Evolutionary conservation across 495 filamentous ascomycete species (phyloP).

Genomic region (Xylaria palmicola): DNA sequence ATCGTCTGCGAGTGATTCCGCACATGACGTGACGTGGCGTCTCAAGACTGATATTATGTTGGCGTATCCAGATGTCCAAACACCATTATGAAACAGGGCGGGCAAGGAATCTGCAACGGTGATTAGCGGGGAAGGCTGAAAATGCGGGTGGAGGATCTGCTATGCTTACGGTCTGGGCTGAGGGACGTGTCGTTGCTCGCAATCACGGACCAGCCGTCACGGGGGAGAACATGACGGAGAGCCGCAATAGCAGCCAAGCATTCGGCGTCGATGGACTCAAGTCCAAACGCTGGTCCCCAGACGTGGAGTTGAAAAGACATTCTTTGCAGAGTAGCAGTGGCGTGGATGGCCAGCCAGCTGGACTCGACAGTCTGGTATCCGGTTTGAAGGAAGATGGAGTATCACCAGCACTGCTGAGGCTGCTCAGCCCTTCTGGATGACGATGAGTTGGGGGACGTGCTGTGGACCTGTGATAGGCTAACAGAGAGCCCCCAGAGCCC

Average conservation of each 20-base stretch:
- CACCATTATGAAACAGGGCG: slow-evolving; percentile 61
- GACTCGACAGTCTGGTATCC: background rate
- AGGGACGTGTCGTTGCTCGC: slow-evolving; percentile 71
- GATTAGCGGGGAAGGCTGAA: slow-evolving; percentile 20
- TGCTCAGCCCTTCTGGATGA: background rate
- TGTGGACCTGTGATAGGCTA: slow-evolving; percentile 7
- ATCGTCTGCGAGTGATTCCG: slow-evolving; percentile 42
- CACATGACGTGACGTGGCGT: slow-evolving; percentile 55
- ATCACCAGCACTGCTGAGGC: no score
- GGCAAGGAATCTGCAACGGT: slow-evolving; percentile 48
- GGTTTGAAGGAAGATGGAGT: background rate
- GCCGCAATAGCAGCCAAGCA: slow-evolving; percentile 78
- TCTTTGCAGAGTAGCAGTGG: background rate
- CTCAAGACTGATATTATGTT: slow-evolving; percentile 71
- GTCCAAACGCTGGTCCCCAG: slow-evolving; percentile 84
- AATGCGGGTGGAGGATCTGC: slow-evolving; percentile 1
- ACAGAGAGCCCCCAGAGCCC: background rate
- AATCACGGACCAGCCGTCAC: slow-evolving; percentile 69
- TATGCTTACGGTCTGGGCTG: slow-evolving; percentile 68
- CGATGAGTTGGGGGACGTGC: background rate
- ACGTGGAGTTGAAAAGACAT: slow-evolving; percentile 81
- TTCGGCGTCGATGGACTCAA: slow-evolving; percentile 89
- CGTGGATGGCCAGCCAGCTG: background rate
- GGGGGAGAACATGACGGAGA: slow-evolving; percentile 56
- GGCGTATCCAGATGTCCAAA: slow-evolving; percentile 68